Evolutionary conservation across 1,284 basidiomycete species (phyloP), one percentile per base, ranked within the genome.

Genomic region (Golubevia sp.): DNA sequence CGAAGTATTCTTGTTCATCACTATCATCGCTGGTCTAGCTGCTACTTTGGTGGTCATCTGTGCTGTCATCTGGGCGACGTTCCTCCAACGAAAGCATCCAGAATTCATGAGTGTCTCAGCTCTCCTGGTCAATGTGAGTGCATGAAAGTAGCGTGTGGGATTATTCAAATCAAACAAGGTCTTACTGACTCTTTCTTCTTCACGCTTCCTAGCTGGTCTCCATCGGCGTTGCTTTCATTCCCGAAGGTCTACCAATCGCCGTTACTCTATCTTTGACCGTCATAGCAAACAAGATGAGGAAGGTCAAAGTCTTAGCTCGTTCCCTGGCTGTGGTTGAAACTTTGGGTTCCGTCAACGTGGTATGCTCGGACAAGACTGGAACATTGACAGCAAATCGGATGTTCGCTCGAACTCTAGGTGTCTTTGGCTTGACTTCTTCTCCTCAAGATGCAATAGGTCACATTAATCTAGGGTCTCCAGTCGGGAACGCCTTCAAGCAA

Each of bases 141-240:
- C 44, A 49, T 77, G 73, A 63, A 64, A 11, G 74, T 72, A 25
- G 24, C 57, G 68, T 5, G 30, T 34, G 30, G 30, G 30, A 34
- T 11, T 52, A 26, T 52, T 24, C 21, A 15, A 59, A 54, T 18
- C 7, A 23, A 2, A 23, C 49, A 23, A n/a, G n/a, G n/a, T n/a
- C n/a, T n/a, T n/a, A 18, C 27, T 20, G 27, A 24, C 21, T n/a
- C n/a, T n/a, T n/a, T n/a, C 4, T 59, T 26, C 24, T 2, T 18
- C 24, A 26, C 15, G 51, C 49, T 48, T 25, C 24, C 49, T 44
- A 13, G 26, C 26, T 55, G 24, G 88, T 89, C n/a, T 88, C 88
- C 4, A 87, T 90, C 49, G 85, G 86, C 71, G 89, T 90, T 26
- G 87, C 88, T n/a, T 88, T 88, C 71, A 87, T 89, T 67, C 88